These are phyloP conservation scores for Mycosphaerella sp. DNA, from an alignment of 2,329 filamentous ascomycete genomes.

Conservation along the genomic window DNA sequence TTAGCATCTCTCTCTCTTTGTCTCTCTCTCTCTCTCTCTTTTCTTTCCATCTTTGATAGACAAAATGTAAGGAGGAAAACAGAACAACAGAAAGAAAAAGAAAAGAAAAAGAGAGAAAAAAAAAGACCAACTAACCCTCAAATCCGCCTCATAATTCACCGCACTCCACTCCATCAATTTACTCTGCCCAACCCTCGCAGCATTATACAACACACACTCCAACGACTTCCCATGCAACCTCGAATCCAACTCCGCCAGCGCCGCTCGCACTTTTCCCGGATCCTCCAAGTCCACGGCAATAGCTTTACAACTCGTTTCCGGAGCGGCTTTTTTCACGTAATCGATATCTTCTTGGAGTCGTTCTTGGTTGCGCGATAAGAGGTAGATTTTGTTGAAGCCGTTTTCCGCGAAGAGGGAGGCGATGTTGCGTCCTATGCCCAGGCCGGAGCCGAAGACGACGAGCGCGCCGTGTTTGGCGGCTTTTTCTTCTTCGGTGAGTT, in stretches of 20 bases:
- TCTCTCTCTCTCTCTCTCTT: too few species aligned
- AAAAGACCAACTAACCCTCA: slow-evolving; percentile 35
- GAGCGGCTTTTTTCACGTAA: slow-evolving; percentile 17
- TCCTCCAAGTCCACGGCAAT: slow-evolving; percentile 42
- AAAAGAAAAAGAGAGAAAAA: not conserved
- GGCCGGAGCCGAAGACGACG: slow-evolving; percentile 30
- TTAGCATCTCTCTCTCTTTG: not conserved
- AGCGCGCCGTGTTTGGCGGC: slow-evolving; percentile 21
- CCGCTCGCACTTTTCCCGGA: slow-evolving; percentile 32
- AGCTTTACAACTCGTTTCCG: slow-evolving; percentile 33
- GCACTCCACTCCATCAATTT: slow-evolving; percentile 38
- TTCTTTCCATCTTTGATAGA: too few species aligned
- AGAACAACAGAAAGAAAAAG: too few species aligned
- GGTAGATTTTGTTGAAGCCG: slow-evolving; percentile 25
- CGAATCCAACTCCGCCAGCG: slow-evolving; percentile 38
- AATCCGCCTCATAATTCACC: slow-evolving; percentile 44
- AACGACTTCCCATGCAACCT: slow-evolving; percentile 33
- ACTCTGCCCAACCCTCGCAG: slow-evolving; percentile 41
- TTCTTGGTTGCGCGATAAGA: slow-evolving; percentile 23
- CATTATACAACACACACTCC: slow-evolving; percentile 48
- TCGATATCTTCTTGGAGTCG: slow-evolving; percentile 25
- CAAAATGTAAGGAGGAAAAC: too few species aligned
- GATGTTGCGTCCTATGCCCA: slow-evolving; percentile 28
- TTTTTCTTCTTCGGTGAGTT: slow-evolving; percentile 12
- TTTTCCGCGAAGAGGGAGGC: slow-evolving; percentile 26